Evolutionary conservation across 805 yeast genomes (phyloP).

Genomic region (Teunomyces kruisii): DNA sequence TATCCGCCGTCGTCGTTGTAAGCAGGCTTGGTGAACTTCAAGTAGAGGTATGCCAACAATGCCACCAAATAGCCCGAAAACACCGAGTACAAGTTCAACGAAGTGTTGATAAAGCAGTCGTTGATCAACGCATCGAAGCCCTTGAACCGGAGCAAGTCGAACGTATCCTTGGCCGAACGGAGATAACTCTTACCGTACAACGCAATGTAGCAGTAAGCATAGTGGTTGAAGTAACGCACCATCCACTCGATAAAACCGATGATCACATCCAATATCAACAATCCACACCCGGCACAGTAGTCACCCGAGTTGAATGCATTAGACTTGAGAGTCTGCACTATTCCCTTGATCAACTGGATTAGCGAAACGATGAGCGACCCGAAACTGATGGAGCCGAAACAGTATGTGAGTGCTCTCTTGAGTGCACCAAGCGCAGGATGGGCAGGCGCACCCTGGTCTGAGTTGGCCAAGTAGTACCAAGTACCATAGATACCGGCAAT

Average conservation of each 20-base stretch:
- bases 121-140: constrained; percentile 85
- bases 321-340: constrained; percentile 52
- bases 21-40: constrained; percentile 64
- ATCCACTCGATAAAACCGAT: constrained; percentile 73
- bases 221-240: constrained; percentile 83
- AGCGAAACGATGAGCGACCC: constrained; percentile 75
- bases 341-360: constrained; percentile 63
- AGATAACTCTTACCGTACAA: constrained; percentile 80
- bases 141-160: constrained; percentile 71
- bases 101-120: constrained; percentile 78
- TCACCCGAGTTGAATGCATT: constrained; percentile 53
- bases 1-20: constrained; percentile 60
- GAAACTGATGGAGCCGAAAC: constrained; percentile 87
- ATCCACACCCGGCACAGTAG: constrained; percentile 51
- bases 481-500: constrained; percentile 85
- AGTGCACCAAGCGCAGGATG: constrained; percentile 82
- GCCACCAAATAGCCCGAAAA: constrained; percentile 66
- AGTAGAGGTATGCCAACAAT: constrained; percentile 61
- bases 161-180: constrained; percentile 76
- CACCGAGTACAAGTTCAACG: constrained; percentile 72
- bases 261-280: constrained; percentile 56
- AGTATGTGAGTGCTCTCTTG: constrained; percentile 75
- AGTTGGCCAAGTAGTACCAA: constrained; percentile 80
- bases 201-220: constrained; percentile 85
- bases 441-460: constrained; percentile 76